These are phyloP conservation scores for Begonia loranthoides DNA, from an alignment of 306 rosid genomes.

Conservation along the genomic window DNA sequence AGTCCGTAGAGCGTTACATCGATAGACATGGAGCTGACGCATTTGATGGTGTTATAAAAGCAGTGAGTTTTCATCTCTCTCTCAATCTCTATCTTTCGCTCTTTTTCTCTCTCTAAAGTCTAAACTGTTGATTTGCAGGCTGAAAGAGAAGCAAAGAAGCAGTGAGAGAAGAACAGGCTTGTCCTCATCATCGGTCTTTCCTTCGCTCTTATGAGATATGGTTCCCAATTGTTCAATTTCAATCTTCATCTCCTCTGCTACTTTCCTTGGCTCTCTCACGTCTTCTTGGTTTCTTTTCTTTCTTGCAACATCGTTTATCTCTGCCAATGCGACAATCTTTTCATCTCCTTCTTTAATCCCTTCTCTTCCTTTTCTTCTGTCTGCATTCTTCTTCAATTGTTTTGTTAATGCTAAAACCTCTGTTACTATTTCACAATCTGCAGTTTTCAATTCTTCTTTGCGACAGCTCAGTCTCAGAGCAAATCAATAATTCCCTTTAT, in stretches of 20 bases:
- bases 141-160: conserved; percentile 73
- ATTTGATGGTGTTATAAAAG: conserved; percentile 60
- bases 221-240: too few relatives aligned
- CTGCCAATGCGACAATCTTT: too few relatives aligned
- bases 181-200: too few relatives aligned
- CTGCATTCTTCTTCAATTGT: conserved; percentile 33
- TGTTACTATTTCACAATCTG: conserved; percentile 9
- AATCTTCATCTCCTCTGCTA: too few relatives aligned
- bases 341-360: conserved; percentile 27
- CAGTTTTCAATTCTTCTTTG: conserved; percentile 14
- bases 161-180: conserved; percentile 13
- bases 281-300: too few relatives aligned
- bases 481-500: too few relatives aligned
- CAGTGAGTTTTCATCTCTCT: conserved; percentile 18
- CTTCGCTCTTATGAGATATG: too few relatives aligned
- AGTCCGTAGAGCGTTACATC: conserved; percentile 57
- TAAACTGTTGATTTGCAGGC: conserved; percentile 33
- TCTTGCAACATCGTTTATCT: too few relatives aligned
- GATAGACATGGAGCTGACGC: conserved; percentile 54
- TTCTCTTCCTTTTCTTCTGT: conserved; percentile 29
- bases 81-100: too few relatives aligned
- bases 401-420: conserved; percentile 25
- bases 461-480: conserved; percentile 36
- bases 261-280: too few relatives aligned
- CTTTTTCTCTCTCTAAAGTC: too few relatives aligned